Evolutionary conservation across 306 rosid genomes (phyloP).

Genomic region (Vigna reflexopilosa): DNA sequence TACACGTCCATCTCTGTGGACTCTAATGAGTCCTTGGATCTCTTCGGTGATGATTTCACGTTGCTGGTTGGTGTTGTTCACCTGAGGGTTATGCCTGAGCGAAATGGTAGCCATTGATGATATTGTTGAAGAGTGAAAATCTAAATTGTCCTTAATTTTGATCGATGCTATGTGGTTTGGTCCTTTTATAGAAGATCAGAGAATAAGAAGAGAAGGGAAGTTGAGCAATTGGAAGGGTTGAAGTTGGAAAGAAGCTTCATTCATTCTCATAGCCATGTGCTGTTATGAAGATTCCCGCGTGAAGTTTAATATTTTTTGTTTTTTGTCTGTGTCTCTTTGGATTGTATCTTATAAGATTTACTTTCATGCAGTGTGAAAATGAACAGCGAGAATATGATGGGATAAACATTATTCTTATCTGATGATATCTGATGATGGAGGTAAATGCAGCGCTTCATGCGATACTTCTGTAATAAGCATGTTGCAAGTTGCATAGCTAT

Average conservation of each 20-base stretch:
- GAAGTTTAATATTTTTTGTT: conserved; percentile 16
- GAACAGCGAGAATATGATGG: conserved; percentile 34
- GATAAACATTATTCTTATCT: conserved; percentile 51
- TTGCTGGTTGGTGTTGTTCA: conserved; percentile 47
- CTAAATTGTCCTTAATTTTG: conserved; percentile 38
- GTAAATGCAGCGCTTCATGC: conserved; percentile 40
- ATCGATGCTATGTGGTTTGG: conserved; percentile 23
- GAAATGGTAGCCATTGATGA: conserved; percentile 61
- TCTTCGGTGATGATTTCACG: conserved; percentile 61
- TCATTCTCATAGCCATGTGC: conserved; percentile 21
- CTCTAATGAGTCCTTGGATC: conserved; percentile 78
- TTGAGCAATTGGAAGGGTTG: conserved; percentile 25
- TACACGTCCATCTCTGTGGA: conserved; percentile 65
- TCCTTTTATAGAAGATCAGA: conserved; percentile 59
- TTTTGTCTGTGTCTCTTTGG: neutral
- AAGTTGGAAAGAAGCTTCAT: conserved; percentile 30
- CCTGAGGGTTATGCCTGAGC: conserved; percentile 47
- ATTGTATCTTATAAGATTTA: neutral
- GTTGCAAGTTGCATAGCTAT: conserved; percentile 39
- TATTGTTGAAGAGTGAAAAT: conserved; percentile 21
- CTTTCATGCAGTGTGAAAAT: conserved; percentile 12
- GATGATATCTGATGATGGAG: conserved; percentile 28
- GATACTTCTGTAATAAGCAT: conserved; percentile 33
- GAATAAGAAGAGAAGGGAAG: conserved; percentile 20
- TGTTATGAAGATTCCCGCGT: conserved; percentile 48